phyloP scores from a whole-genome alignment of 805 yeast species.

The Saturnispora bothae region DNA sequence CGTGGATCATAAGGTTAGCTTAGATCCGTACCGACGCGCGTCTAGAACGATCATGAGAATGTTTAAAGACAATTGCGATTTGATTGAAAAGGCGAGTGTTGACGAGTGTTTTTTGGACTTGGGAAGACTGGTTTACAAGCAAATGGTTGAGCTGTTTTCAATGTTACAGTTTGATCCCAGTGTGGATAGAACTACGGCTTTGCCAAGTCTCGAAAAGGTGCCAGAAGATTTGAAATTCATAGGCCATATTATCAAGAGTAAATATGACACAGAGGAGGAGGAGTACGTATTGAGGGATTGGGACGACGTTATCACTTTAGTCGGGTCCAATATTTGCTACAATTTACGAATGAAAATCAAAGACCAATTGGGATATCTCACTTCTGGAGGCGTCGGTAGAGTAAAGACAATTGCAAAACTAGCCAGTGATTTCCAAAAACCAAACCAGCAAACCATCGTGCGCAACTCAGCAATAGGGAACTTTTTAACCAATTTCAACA shows the following conservation, averaged over 20 bases:
- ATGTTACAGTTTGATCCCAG: too few relatives aligned
- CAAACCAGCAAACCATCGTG: constrained; percentile 75
- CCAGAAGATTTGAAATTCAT: constrained; percentile 20
- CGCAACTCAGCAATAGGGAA: constrained; percentile 34
- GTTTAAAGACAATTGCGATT: constrained; percentile 48
- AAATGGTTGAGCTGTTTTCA: constrained; percentile 31
- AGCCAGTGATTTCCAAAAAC: constrained; percentile 79
- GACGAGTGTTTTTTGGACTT: constrained; percentile 88
- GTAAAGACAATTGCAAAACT: constrained; percentile 75
- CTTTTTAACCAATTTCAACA: constrained; percentile 51
- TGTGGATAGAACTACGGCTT: constrained; percentile 16
- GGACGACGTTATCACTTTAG: constrained; percentile 66
- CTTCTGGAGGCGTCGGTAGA: constrained; percentile 80
- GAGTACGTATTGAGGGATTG: constrained; percentile 37
- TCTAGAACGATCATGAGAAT: constrained; percentile 67
- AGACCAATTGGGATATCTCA: constrained; percentile 59
- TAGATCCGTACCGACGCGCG: constrained; percentile 87
- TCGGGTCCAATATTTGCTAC: constrained; percentile 54
- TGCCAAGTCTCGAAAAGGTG: constrained; percentile 37
- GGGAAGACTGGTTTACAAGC: constrained; percentile 49
- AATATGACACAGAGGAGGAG: constrained; percentile 6
- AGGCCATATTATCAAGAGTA: constrained; percentile 20
- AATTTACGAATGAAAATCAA: constrained; percentile 45
- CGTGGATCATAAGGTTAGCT: constrained; percentile 64
- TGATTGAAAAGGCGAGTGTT: constrained; percentile 88